A percentile compares a stretch with the other conserved stretches of the same genome.
phyloP scores from a whole-genome alignment of 495 filamentous ascomycete species.

The Penicillium goetzii region DNA sequence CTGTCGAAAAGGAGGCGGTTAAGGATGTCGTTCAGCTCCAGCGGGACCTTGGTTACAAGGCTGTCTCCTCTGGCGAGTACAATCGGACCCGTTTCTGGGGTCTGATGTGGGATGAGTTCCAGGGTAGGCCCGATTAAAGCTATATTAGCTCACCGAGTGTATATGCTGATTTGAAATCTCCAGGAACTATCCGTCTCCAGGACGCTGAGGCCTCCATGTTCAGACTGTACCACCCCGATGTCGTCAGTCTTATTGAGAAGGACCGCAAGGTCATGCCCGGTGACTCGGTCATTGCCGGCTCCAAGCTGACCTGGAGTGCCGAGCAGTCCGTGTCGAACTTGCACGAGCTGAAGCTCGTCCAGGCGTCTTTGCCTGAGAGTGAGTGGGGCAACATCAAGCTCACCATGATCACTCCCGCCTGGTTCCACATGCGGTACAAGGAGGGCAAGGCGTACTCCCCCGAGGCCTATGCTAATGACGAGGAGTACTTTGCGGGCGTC shows the following conservation, averaged over 20 bases:
- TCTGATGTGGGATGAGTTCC: slow-evolving; percentile 68
- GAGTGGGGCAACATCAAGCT: slow-evolving; percentile 61
- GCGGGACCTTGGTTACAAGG: slow-evolving; percentile 62
- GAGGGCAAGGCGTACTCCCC: slow-evolving; percentile 59
- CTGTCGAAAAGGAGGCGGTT: slow-evolving; percentile 62
- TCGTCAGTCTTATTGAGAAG: slow-evolving; percentile 65
- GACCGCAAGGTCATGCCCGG: slow-evolving; percentile 62
- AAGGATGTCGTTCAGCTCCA: slow-evolving; percentile 64
- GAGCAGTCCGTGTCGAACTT: slow-evolving; percentile 56
- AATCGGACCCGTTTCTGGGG: slow-evolving; percentile 56
- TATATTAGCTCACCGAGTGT: not conserved
- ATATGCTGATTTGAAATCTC: not conserved
- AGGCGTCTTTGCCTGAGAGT: slow-evolving; percentile 51
- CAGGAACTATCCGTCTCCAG: slow-evolving; percentile 43
- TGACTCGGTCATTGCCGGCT: slow-evolving; percentile 66
- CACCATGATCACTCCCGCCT: slow-evolving; percentile 66
- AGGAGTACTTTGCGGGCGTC: slow-evolving; percentile 64
- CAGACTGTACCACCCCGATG: slow-evolving; percentile 70
- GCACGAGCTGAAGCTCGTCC: slow-evolving; percentile 60
- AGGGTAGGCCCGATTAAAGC: slow-evolving; percentile 52
- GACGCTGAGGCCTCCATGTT: slow-evolving; percentile 61
- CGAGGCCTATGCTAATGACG: slow-evolving; percentile 59
- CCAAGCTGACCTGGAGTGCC: slow-evolving; percentile 61
- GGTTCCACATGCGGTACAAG: slow-evolving; percentile 68
- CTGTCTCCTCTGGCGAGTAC: slow-evolving; percentile 71